These are phyloP conservation scores for Lactifluus subvellereus DNA, from an alignment of 768 basidiomycete genomes.

Conservation along the genomic window DNA sequence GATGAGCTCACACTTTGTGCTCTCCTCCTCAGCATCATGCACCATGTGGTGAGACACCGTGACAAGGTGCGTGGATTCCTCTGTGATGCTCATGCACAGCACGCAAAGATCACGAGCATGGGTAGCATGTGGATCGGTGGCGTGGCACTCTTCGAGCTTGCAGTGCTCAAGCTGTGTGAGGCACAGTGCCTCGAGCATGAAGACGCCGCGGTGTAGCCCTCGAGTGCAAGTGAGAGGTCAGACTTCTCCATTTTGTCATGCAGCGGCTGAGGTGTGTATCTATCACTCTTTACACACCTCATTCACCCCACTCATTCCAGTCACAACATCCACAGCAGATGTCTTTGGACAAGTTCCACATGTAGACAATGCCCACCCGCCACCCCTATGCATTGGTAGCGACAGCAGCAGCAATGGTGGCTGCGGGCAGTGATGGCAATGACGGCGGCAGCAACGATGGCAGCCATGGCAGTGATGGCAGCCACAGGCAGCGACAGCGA, in stretches of 20 bases:
- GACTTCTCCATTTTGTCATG: too few relatives aligned
- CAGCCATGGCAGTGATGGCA: too few relatives aligned
- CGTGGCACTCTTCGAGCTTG: constrained; percentile 62
- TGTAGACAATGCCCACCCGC: too few relatives aligned
- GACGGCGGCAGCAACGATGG: too few relatives aligned
- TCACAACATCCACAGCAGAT: too few relatives aligned
- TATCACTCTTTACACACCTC: too few relatives aligned
- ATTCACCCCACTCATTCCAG: too few relatives aligned
- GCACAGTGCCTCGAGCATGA: constrained; percentile 24
- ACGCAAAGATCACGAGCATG: constrained; percentile 32
- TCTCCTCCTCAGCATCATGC: constrained; percentile 60
- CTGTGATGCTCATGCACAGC: constrained; percentile 43
- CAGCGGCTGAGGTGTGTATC: too few relatives aligned
- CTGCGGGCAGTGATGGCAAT: too few relatives aligned
- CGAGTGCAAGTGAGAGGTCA: not conserved
- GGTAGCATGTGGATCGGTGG: constrained; percentile 64
- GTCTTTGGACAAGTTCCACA: too few relatives aligned
- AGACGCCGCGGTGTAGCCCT: not conserved
- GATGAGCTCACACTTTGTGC: constrained; percentile 68
- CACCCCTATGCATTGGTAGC: too few relatives aligned
- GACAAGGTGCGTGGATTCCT: constrained; percentile 44
- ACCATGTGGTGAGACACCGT: constrained; percentile 51
- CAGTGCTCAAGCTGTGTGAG: constrained; percentile 64
- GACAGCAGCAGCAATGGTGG: too few relatives aligned
- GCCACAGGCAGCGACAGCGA: accelerated